phyloP scores from a whole-genome alignment of 129 eudicot species.

The Artemisia tridentata region DNA sequence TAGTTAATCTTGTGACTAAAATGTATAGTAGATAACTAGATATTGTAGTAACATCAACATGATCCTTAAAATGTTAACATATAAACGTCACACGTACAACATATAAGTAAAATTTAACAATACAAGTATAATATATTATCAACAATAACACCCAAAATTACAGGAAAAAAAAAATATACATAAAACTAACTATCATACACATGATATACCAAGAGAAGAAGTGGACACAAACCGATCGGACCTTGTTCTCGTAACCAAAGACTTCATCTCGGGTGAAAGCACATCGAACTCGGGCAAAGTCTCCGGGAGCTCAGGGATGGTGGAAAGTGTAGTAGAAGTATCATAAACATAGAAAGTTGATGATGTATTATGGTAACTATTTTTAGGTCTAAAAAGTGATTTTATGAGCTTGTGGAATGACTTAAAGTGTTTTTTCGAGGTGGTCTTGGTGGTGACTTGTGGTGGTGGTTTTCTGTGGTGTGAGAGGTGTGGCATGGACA shows the following conservation, averaged over 20 bases:
- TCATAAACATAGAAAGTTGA: slow-evolving; percentile 44
- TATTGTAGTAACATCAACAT: no score
- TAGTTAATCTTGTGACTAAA: no score
- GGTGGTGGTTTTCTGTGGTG: slow-evolving; percentile 36
- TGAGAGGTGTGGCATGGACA: slow-evolving; percentile 90
- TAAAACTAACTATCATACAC: slow-evolving; percentile 37
- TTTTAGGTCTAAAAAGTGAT: slow-evolving; percentile 54
- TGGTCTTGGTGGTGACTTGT: neutral
- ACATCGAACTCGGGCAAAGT: slow-evolving; percentile 37
- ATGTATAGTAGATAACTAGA: no score
- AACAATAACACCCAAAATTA: no score
- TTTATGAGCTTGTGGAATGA: slow-evolving; percentile 64
- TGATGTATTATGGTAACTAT: slow-evolving; percentile 11
- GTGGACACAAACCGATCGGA: slow-evolving; percentile 59
- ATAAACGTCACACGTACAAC: no score
- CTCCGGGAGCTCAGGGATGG: slow-evolving; percentile 76
- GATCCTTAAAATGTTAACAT: no score
- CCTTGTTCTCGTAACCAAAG: slow-evolving; percentile 56
- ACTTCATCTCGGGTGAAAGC: slow-evolving; percentile 59
- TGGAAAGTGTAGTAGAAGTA: slow-evolving; percentile 42
- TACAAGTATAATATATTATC: no score
- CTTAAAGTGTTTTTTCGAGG: slow-evolving; percentile 42
- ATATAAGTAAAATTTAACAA: no score
- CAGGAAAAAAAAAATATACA: neutral
- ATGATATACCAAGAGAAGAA: slow-evolving; percentile 67